These are phyloP conservation scores for Colletotrichum nymphaeae DNA, from an alignment of 2,329 filamentous ascomycete genomes.

Conservation along the genomic window DNA sequence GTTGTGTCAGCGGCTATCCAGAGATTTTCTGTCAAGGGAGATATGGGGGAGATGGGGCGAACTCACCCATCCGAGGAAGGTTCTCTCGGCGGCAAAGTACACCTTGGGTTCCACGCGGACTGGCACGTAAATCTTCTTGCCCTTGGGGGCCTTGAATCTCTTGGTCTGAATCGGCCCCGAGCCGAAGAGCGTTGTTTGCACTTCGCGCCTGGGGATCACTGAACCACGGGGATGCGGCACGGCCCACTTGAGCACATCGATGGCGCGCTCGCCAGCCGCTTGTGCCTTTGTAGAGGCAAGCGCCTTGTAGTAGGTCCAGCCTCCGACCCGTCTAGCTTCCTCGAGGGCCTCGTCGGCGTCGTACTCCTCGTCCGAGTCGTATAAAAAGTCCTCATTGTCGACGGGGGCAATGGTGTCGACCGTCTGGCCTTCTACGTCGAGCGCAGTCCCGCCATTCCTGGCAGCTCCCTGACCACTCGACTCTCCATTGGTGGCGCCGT, in stretches of 20 bases:
- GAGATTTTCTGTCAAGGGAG: too few relatives aligned
- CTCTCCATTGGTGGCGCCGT: slow-evolving; percentile 44
- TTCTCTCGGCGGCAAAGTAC: slow-evolving; percentile 95
- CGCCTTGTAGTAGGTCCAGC: slow-evolving; percentile 78
- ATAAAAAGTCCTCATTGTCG: slow-evolving; percentile 80
- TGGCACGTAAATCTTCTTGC: slow-evolving; percentile 95
- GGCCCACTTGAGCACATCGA: slow-evolving; percentile 59
- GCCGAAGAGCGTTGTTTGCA: slow-evolving; percentile 65
- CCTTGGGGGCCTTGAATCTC: slow-evolving; percentile 79
- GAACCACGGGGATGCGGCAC: slow-evolving; percentile 67
- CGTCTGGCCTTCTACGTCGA: slow-evolving; percentile 87
- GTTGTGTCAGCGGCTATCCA: slow-evolving; percentile 37
- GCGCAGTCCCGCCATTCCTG: slow-evolving; percentile 50
- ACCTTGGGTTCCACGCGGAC: slow-evolving; percentile 98
- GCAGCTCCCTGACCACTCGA: slow-evolving; percentile 50
- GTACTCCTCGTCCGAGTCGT: slow-evolving; percentile 90
- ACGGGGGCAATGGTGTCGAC: slow-evolving; percentile 67
- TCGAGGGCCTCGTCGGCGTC: slow-evolving; percentile 81
- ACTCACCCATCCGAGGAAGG: slow-evolving; percentile 92
- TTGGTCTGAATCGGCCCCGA: slow-evolving; percentile 65
- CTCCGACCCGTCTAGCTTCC: slow-evolving; percentile 80
- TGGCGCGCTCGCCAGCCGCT: slow-evolving; percentile 53
- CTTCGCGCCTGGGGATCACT: slow-evolving; percentile 67
- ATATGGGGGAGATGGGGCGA: too few relatives aligned
- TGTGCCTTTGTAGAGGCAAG: slow-evolving; percentile 62